phyloP scores from a whole-genome alignment of 225 moss, liverwort and hornwort genomes.

The Bryum argenteum region DNA sequence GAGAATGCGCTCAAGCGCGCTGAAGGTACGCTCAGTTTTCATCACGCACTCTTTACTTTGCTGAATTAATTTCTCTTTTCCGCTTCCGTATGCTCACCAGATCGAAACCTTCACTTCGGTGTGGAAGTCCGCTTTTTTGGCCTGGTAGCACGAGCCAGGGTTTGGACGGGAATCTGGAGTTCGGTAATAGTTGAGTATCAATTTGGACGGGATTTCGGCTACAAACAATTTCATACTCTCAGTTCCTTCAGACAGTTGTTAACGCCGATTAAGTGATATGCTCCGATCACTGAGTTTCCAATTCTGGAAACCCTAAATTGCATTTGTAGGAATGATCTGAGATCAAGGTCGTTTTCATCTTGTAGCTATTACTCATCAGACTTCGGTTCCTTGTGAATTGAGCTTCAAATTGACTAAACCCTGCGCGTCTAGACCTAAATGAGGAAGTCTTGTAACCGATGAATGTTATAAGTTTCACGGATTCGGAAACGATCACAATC shows the following conservation, averaged over 20 bases:
- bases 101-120: background rate
- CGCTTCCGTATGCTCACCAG: too few relatives aligned
- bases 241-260: background rate
- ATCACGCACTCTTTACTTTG: background rate
- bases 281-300: background rate
- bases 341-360: background rate
- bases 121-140: background rate
- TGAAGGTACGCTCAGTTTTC: conserved; percentile 52
- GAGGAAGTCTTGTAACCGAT: too few relatives aligned
- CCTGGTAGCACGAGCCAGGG: background rate
- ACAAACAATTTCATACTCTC: background rate
- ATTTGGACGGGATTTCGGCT: background rate
- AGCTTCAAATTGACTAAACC: background rate
- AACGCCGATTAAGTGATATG: too few relatives aligned
- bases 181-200: too few relatives aligned
- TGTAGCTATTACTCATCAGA: background rate
- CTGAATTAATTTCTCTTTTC: too few relatives aligned
- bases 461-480: too few relatives aligned
- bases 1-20: conserved; percentile 97
- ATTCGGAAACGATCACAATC: background rate
- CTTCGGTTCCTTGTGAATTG: background rate
- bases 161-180: background rate
- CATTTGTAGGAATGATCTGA: too few relatives aligned
- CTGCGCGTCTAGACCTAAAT: background rate
- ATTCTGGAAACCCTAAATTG: conserved; percentile 8